Evolutionary conservation across 2,329 filamentous ascomycete species (phyloP).

Genomic region (Microascus cirrosus): DNA sequence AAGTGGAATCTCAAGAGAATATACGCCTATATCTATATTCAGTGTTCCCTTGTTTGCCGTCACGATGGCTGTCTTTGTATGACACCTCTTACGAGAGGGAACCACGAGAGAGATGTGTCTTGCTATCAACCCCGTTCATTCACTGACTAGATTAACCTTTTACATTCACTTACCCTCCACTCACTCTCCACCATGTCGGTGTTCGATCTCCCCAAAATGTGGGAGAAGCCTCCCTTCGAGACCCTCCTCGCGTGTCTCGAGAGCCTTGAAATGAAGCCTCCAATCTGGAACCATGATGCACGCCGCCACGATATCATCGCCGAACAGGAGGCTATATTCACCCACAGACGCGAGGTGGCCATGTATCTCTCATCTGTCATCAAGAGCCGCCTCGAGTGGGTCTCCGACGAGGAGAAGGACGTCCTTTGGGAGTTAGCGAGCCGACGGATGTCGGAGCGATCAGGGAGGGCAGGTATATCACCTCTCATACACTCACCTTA

Average conservation of each 20-base stretch:
- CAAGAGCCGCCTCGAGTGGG: slow-evolving; percentile 56
- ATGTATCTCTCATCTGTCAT: slow-evolving; percentile 61
- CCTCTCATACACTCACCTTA: background rate
- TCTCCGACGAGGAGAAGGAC: slow-evolving; percentile 53
- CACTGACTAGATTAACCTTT: background rate
- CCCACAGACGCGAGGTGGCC: slow-evolving; percentile 33
- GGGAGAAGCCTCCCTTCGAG: slow-evolving; percentile 59
- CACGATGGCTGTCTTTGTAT: background rate
- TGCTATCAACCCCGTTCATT: background rate
- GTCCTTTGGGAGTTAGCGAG: slow-evolving; percentile 69
- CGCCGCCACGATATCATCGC: slow-evolving; percentile 28
- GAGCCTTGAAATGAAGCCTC: slow-evolving; percentile 54
- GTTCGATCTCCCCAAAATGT: slow-evolving; percentile 60
- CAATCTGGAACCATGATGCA: slow-evolving; percentile 47
- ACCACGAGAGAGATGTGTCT: background rate
- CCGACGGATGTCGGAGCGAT: slow-evolving; percentile 70
- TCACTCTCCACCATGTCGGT: background rate
- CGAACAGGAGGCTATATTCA: slow-evolving; percentile 19
- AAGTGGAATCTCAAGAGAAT: background rate
- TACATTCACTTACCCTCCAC: background rate
- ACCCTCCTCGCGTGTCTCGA: slow-evolving; percentile 56
- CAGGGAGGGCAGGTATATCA: slow-evolving; percentile 57
- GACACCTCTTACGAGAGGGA: background rate
- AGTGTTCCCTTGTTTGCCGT: background rate
- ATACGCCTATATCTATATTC: background rate